Conservation (phyloP, 1,139 yeast species). For the Yamadazyma spencermartinsiae region DNA sequence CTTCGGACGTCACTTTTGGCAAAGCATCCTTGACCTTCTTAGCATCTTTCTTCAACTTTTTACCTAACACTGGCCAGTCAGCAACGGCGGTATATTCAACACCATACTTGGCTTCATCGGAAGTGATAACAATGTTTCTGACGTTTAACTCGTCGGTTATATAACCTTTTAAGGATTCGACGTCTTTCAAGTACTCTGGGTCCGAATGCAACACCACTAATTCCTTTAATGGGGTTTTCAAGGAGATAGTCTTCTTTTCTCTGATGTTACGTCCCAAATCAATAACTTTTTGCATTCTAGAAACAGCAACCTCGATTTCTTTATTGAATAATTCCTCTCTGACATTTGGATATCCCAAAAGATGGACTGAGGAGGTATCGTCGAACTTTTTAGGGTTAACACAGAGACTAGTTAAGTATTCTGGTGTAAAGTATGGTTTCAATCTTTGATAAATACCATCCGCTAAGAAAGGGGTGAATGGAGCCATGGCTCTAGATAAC, state of each 20-base stretch:
- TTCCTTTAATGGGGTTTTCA: constrained; percentile 92
- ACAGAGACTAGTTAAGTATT: constrained; percentile 45
- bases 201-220: constrained; percentile 86
- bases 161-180: constrained; percentile 74
- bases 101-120: constrained; percentile 88
- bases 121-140: constrained; percentile 81
- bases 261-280: constrained; percentile 95
- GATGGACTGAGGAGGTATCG: constrained; percentile 87
- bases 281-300: constrained; percentile 96
- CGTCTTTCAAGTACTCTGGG: constrained; percentile 68
- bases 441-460: constrained; percentile 85
- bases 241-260: constrained; percentile 89
- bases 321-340: constrained; percentile 80
- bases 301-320: constrained; percentile 77
- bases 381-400: constrained; percentile 41
- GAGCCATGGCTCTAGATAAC: constrained; percentile 95
- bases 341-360: constrained; percentile 85
- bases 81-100: constrained; percentile 94
- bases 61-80: constrained; percentile 98
- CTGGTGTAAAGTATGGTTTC: constrained; percentile 57
- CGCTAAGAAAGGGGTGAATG: constrained; percentile 94
- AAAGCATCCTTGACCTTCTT: constrained; percentile 93
- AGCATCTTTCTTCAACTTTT: constrained; percentile 91
- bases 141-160: constrained; percentile 90
- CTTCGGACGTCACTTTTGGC: constrained; percentile 75